Conservation (phyloP, 768 basidiomycete genomes). For the Termitomyces sp. region DNA sequence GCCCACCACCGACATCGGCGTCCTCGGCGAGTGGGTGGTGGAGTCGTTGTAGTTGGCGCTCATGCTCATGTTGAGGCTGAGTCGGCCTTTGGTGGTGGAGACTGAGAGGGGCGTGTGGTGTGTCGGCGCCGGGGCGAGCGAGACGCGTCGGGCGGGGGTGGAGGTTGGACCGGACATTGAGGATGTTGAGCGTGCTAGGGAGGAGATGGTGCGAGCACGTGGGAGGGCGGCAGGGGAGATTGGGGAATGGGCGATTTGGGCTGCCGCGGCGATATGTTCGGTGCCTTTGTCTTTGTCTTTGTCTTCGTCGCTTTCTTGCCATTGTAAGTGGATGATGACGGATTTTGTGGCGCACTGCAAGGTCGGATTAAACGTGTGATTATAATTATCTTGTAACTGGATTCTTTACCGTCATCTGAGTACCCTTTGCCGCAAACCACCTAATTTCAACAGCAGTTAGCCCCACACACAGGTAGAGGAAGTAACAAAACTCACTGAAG, state of each 20-base stretch:
- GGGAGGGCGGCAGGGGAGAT: slow-evolving; percentile 19
- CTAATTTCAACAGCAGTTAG: slow-evolving; percentile 22
- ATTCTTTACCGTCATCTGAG: slow-evolving; percentile 32
- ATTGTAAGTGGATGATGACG: slow-evolving; percentile 78
- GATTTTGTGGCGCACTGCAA: slow-evolving; percentile 83
- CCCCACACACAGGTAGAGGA: background rate
- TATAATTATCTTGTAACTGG: background rate
- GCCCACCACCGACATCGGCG: background rate
- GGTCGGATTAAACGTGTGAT: background rate
- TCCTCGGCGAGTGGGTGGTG: background rate
- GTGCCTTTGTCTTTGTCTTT: slow-evolving; percentile 16
- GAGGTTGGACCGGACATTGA: slow-evolving; percentile 24
- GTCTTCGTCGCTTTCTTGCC: slow-evolving; percentile 63
- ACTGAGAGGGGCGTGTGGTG: slow-evolving; percentile 4
- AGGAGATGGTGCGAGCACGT: slow-evolving; percentile 44
- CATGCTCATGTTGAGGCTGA: slow-evolving; percentile 29
- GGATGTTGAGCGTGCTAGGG: slow-evolving; percentile 51
- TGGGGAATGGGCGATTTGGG: slow-evolving; percentile 13
- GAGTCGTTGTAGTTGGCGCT: slow-evolving; percentile 20
- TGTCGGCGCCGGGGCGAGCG: slow-evolving; percentile 23
- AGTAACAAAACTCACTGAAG: slow-evolving; percentile 46
- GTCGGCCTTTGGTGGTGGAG: slow-evolving; percentile 28
- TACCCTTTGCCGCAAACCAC: slow-evolving; percentile 82
- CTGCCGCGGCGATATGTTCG: slow-evolving; percentile 9
- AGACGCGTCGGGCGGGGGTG: slow-evolving; percentile 37